Percentiles rank a stretch among this genome's conserved stretches.
Conservation (phyloP, 345 rosid species). For the Melaleuca alternifolia region DNA sequence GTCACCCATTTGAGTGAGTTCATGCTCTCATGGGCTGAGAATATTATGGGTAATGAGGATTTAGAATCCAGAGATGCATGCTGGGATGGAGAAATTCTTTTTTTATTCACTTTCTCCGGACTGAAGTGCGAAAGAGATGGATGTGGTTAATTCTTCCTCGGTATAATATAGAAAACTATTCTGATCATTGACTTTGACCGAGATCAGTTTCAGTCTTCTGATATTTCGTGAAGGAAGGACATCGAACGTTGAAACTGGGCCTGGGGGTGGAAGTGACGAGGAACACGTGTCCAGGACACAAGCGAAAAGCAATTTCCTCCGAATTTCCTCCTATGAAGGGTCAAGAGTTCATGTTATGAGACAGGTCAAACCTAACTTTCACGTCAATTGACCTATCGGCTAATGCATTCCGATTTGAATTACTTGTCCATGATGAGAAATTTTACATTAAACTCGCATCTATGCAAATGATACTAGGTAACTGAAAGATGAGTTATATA, state of each 20-base stretch:
- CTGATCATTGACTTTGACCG: not conserved
- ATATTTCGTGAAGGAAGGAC: not conserved
- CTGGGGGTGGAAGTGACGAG: accelerated
- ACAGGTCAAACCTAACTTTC: not conserved
- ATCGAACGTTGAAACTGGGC: not conserved
- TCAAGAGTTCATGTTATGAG: not conserved
- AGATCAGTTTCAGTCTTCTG: not conserved
- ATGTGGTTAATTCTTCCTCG: not conserved
- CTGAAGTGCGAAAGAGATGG: not conserved
- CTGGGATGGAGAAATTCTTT: not conserved
- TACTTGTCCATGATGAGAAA: not conserved
- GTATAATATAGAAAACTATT: not conserved
- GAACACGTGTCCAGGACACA: not conserved
- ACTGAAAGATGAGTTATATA: too few species aligned
- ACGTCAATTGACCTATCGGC: accelerated
- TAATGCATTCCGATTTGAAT: not conserved
- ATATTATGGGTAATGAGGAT: not conserved
- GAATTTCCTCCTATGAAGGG: not conserved
- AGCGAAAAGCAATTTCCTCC: not conserved
- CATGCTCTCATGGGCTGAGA: not conserved
- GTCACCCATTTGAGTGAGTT: not conserved
- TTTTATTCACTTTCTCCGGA: not conserved
- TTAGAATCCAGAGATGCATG: not conserved
- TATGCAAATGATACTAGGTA: too few species aligned
- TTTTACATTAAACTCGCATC: accelerated